Base-by-base conservation (phyloP, 1,139 yeast genomes). In the Suhomyces terraborum region DNA sequence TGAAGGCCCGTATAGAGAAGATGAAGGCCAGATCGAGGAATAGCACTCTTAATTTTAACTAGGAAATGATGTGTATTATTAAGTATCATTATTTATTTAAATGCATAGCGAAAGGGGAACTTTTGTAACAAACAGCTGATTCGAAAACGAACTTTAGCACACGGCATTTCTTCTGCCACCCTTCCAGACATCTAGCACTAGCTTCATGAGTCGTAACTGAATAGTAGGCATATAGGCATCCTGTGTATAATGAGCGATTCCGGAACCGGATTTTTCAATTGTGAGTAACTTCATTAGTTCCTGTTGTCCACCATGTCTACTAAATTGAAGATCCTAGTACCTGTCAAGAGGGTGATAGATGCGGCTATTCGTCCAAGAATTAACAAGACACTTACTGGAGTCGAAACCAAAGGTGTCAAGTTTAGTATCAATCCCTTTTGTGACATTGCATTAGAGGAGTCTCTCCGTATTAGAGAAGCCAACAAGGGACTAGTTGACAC, bases 381-480 rank as follows among this genome's bases (percentile, higher is more conserved):
- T 65, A 91, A 89, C 71, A 83, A 88, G 65, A 73, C 95, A 12
- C 81, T 81, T 44, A 84, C 89, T 9, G 96, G 94, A 4, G 83
- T 93, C 40, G 96, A 89, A 56, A 83, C 93, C 43, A 80, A 86
- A 52, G 97, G 97, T 42, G 89, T 88, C 54, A 91, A 91, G 69
- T 89, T 85, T 74, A 81, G 91, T 59, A 88, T 93, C 65, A 93
- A 93, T 64, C 98, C 98, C 42, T 93, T 93, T 66, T 94, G 96
- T 67, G 98, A 93, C 66, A 93, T 93, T 61, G 98, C 98, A 12
- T 71, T 77, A 42, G 98, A 93, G 66, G 98, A 93, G 64, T 95
- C 98, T 3, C 73, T 91, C 38, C 78, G 84, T 54, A 75, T 93
- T 52, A 81, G 79, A 56, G 93, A 87, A 56, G 73, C 73, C 35